Percentiles rank a stretch among this genome's conserved stretches.
These are phyloP conservation scores for Thelephora ganbajun DNA, from an alignment of 768 basidiomycete genomes.

Conservation along the genomic window DNA sequence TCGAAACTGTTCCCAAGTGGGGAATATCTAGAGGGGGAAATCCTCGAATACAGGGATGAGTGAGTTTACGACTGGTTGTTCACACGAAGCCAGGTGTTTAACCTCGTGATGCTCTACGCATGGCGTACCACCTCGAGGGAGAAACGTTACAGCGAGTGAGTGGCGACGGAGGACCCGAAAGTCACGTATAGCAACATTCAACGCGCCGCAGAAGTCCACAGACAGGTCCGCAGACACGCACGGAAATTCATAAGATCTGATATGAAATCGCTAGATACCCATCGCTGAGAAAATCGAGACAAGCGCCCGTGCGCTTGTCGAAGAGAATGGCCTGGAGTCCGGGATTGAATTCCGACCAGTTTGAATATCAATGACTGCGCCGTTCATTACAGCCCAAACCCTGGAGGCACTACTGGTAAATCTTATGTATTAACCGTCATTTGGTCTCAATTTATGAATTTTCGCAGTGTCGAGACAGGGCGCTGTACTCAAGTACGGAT, in stretches of 20 bases:
- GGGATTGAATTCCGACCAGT: slow-evolving; percentile 97
- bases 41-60: slow-evolving; percentile 88
- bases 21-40: slow-evolving; percentile 69
- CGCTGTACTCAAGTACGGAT: slow-evolving; percentile 94
- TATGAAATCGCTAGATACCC: slow-evolving; percentile 91
- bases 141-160: slow-evolving; percentile 67
- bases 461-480: slow-evolving; percentile 58
- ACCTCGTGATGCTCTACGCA: slow-evolving; percentile 22
- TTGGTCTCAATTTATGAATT: too few relatives aligned
- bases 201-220: slow-evolving; percentile 85
- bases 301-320: slow-evolving; percentile 80
- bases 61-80: slow-evolving; percentile 17
- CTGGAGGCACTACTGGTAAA: slow-evolving; percentile 68
- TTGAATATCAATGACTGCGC: slow-evolving; percentile 89
- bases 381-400: slow-evolving; percentile 77
- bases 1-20: slow-evolving; percentile 80
- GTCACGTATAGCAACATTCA: slow-evolving; percentile 83
- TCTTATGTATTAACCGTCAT: slow-evolving; percentile 10
- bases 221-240: slow-evolving; percentile 77
- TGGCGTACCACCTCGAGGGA: slow-evolving; percentile 89
- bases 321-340: slow-evolving; percentile 72
- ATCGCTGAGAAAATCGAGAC: slow-evolving; percentile 86
- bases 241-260: slow-evolving; percentile 80
- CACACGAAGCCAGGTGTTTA: background rate
- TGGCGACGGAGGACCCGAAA: slow-evolving; percentile 67